Evolutionary conservation across 164 flowering plant genomes (phyloP), one percentile per base, ranked within the genome.

Genomic region (Chimonanthus praecox): DNA sequence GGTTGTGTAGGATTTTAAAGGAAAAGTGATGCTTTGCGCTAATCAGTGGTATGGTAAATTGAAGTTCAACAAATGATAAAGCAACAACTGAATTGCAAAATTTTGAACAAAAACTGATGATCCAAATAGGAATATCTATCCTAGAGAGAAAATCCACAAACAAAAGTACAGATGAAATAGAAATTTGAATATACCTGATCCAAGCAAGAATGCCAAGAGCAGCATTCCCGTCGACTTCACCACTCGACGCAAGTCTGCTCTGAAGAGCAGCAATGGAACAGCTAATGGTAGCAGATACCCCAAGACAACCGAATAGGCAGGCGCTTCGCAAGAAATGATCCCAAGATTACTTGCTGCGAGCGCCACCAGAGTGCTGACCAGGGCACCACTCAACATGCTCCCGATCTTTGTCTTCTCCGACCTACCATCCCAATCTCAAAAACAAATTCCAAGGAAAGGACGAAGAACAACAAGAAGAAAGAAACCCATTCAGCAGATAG

Each of bases 271-370:
- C 77, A 91, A 74, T 0, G 97, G 95, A 48, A 91, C 89, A 47
- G 97, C 88, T 77, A 90, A 33, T 0, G 98, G 95, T 2, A 94
- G 89, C 76, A 94, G 75, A 78, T 75, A 88, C 72, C 81, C 86
- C 85, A 88, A 72, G 11, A 90, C 97, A 20, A 89, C 70, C 0
- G 82, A 64, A 73, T 87, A 94, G 0, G 92, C 92, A 0, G 84
- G 88, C 45, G 98, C 90, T 67, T 86, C 86, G 71, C 79, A 75
- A 8, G 94, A 60, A 67, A 91, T 76, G 8, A 94, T 72, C 71
- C 98, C 97, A 44, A 94, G 68, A 83, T 94, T 94, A 78, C 97
- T 91, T 2, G 94, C 94, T 5, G 90, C 91, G 49, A 91, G 90
- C 10, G 89, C 95, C 64, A 91, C 82, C 75, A 94, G 78, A 58